These are phyloP conservation scores for Candida morakotiae DNA, from an alignment of 805 yeast species.

Conservation along the genomic window DNA sequence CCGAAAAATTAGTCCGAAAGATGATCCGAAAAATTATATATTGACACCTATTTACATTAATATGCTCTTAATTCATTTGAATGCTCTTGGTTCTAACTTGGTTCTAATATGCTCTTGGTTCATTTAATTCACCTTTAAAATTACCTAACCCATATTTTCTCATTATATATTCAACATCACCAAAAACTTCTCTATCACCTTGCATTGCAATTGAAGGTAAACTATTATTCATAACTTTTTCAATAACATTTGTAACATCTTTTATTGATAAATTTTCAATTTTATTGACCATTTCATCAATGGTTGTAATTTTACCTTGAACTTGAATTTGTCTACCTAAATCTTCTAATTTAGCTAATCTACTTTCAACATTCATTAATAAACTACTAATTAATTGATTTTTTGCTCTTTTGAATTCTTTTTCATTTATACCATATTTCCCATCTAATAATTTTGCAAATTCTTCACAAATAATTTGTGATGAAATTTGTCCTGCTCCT, in stretches of 20 bases:
- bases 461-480: constrained; percentile 64
- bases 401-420: constrained; percentile 85
- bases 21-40: no score
- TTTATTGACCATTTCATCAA: constrained; percentile 74
- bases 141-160: constrained; percentile 71
- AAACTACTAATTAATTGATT: constrained; percentile 85
- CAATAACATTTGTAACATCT: constrained; percentile 74
- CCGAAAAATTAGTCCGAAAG: no score
- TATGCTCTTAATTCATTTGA: no score
- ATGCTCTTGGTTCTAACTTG: no score
- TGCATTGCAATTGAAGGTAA: constrained; percentile 85
- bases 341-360: constrained; percentile 91
- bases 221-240: constrained; percentile 68
- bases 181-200: constrained; percentile 81
- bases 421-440: constrained; percentile 58
- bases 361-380: constrained; percentile 89
- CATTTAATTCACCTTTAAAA: constrained; percentile 16
- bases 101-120: constrained; percentile 19
- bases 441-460: constrained; percentile 27
- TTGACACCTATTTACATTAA: no score
- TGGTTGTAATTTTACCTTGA: constrained; percentile 69
- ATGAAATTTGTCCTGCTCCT: constrained; percentile 77
- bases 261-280: constrained; percentile 63
- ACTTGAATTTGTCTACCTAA: constrained; percentile 91
- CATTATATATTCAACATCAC: constrained; percentile 70